Evolutionary conservation across 805 yeast genomes (phyloP).

Genomic region (Ogataea dorogensis): DNA sequence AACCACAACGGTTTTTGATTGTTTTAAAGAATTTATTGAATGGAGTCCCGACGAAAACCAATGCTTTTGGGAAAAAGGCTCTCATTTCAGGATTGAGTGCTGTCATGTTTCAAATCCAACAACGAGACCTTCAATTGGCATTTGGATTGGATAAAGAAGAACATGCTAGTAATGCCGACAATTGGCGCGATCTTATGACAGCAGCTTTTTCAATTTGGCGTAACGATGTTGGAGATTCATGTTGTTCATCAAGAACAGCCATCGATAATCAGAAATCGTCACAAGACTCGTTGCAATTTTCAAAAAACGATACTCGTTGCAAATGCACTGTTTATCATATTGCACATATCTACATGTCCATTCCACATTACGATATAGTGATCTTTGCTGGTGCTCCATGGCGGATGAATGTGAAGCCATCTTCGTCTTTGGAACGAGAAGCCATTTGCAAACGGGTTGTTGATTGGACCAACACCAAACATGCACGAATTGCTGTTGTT

Average conservation of each 20-base stretch:
- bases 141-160: conserved; percentile 41
- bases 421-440: conserved; percentile 46
- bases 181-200: conserved; percentile 72
- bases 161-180: conserved; percentile 31
- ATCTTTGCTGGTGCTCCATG: conserved; percentile 81
- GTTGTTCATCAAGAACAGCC: conserved; percentile 36
- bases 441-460: conserved; percentile 48
- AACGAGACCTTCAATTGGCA: conserved; percentile 61
- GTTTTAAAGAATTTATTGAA: conserved; percentile 59
- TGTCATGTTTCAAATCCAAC: conserved; percentile 70
- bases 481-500: conserved; percentile 52
- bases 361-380: conserved; percentile 75
- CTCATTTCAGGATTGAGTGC: conserved; percentile 66
- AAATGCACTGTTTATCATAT: conserved; percentile 68
- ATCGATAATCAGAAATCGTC: conserved; percentile 30
- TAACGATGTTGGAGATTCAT: conserved; percentile 41
- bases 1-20: conserved; percentile 48
- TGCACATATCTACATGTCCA: conserved; percentile 68
- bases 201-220: conserved; percentile 73
- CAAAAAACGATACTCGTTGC: conserved; percentile 47
- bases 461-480: conserved; percentile 48
- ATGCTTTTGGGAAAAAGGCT: conserved; percentile 64
- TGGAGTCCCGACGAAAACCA: conserved; percentile 45
- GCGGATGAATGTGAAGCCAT: conserved; percentile 67
- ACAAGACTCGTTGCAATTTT: conserved; percentile 32